phyloP scores from a whole-genome alignment of 2,329 filamentous ascomycete species.

The Lasiodiplodia sp. region DNA sequence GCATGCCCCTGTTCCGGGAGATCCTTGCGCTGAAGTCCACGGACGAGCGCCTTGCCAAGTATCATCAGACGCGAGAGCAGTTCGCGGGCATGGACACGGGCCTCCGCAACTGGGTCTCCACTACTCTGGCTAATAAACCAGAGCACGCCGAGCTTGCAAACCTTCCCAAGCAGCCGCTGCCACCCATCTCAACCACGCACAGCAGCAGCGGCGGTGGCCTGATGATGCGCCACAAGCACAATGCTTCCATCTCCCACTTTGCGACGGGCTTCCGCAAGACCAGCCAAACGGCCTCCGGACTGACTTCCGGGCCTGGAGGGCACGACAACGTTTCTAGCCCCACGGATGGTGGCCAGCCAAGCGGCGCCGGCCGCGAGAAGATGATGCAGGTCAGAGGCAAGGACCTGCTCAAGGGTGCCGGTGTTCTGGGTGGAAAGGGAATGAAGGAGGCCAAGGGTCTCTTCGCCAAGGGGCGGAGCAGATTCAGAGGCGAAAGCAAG shows the following conservation, averaged over 20 bases:
- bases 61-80: slow-evolving; percentile 73
- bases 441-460: slow-evolving; percentile 87
- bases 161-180: slow-evolving; percentile 54
- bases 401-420: slow-evolving; percentile 84
- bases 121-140: slow-evolving; percentile 58
- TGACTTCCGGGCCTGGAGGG: slow-evolving; percentile 38
- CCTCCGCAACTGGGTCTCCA: slow-evolving; percentile 66
- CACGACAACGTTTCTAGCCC: slow-evolving; percentile 38
- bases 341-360: slow-evolving; percentile 30
- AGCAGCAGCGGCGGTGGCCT: slow-evolving; percentile 28
- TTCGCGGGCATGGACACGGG: slow-evolving; percentile 79
- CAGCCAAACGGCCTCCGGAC: slow-evolving; percentile 35
- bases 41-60: slow-evolving; percentile 74
- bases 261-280: slow-evolving; percentile 32
- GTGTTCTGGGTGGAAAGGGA: slow-evolving; percentile 71
- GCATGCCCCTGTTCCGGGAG: slow-evolving; percentile 66
- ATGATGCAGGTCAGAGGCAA: slow-evolving; percentile 86
- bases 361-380: slow-evolving; percentile 40
- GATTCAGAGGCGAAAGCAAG: slow-evolving; percentile 79
- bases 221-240: slow-evolving; percentile 43
- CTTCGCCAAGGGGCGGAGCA: slow-evolving; percentile 88
- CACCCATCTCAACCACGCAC: slow-evolving; percentile 33
- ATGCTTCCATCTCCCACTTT: slow-evolving; percentile 46
- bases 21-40: slow-evolving; percentile 74
- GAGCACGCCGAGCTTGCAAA: slow-evolving; percentile 59